Conservation (phyloP, 495 filamentous ascomycete genomes). For the Daldinia childiae region DNA sequence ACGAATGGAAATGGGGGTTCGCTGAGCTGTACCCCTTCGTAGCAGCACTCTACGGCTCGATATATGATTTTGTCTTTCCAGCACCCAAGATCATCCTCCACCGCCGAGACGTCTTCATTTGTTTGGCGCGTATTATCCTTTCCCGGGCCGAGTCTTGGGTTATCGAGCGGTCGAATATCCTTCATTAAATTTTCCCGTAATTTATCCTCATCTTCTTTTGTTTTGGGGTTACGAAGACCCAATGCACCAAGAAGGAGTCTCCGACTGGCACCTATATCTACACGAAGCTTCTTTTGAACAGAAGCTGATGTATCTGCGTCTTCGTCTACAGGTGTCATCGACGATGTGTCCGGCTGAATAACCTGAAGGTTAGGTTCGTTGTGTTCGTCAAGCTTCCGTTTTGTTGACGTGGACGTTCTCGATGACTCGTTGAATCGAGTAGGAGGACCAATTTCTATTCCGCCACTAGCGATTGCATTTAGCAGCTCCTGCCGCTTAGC, state of each 20-base stretch:
- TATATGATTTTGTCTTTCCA: constrained; percentile 80
- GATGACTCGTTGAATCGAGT: constrained; percentile 9
- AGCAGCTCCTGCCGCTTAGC: constrained; percentile 43
- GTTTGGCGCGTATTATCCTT: neutral
- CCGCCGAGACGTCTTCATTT: neutral
- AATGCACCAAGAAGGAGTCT: constrained; percentile 77
- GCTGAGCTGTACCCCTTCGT: constrained; percentile 75
- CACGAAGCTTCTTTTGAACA: constrained; percentile 56
- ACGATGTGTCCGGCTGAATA: neutral
- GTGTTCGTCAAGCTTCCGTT: constrained; percentile 29
- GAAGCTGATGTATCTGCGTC: constrained; percentile 34
- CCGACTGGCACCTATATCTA: constrained; percentile 72
- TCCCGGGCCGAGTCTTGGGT: constrained; percentile 28
- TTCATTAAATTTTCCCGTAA: constrained; percentile 66
- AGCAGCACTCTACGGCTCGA: constrained; percentile 82
- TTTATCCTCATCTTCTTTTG: constrained; percentile 71
- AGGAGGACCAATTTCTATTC: constrained; percentile 43
- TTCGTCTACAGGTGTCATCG: constrained; percentile 24
- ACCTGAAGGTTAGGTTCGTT: neutral
- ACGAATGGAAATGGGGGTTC: constrained; percentile 89
- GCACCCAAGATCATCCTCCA: constrained; percentile 53
- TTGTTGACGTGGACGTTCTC: neutral
- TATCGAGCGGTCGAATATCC: constrained; percentile 46
- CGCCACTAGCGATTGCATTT: constrained; percentile 39
- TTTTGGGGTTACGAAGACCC: constrained; percentile 73